Evolutionary conservation across 495 filamentous ascomycete genomes (phyloP).

Genomic region (Xylaria scruposa): DNA sequence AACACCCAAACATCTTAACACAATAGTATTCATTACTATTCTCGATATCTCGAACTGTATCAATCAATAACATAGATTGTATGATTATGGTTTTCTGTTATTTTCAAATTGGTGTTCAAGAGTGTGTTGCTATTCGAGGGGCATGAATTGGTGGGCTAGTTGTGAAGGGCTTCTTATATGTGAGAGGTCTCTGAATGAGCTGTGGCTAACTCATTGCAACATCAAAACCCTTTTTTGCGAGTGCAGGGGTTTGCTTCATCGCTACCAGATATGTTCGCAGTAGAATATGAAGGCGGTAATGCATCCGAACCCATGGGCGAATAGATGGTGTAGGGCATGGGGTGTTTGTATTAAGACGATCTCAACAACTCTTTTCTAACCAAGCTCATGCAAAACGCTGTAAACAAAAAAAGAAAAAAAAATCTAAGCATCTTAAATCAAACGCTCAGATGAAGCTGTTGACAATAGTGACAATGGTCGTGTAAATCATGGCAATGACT

Average conservation of each 20-base stretch:
- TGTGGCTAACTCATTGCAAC: too few species aligned
- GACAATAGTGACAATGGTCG: constrained; percentile 61
- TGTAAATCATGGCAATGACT: constrained; percentile 66
- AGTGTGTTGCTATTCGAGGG: too few species aligned
- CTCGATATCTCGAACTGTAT: too few species aligned
- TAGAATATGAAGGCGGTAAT: not conserved
- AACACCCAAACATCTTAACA: too few species aligned
- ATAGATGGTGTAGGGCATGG: not conserved
- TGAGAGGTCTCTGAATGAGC: not conserved
- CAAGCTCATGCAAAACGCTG: constrained; percentile 4
- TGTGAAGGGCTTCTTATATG: too few species aligned
- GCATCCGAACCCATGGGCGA: not conserved
- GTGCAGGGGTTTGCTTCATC: not conserved
- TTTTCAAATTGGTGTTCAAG: too few species aligned
- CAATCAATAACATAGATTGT: too few species aligned
- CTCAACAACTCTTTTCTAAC: constrained; percentile 4
- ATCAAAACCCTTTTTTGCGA: not conserved
- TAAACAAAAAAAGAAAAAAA: not conserved
- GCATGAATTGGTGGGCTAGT: not conserved
- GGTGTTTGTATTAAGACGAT: not conserved
- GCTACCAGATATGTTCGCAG: not conserved
- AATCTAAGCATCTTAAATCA: not conserved
- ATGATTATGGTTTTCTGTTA: too few species aligned
- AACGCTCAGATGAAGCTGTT: constrained; percentile 46
- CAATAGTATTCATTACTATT: too few species aligned